Base-by-base conservation (phyloP, 2,329 filamentous ascomycete species). In the Colletotrichum acutatum region DNA sequence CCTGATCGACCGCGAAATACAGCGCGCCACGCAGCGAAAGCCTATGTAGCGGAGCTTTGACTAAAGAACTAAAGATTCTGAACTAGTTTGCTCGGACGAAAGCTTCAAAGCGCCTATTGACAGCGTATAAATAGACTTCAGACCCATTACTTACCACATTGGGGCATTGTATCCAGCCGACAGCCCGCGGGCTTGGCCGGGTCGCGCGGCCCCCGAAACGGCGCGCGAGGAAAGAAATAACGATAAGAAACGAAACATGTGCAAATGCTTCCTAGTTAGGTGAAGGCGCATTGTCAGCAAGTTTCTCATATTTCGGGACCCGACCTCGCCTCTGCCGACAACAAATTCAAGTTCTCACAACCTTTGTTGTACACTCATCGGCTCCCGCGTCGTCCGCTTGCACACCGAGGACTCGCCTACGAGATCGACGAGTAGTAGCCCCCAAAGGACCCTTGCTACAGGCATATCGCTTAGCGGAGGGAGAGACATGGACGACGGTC, bases 401-500 rank as follows among this genome's bases (percentile, higher is more conserved):
- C 28, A 19, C 16, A 28, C 16, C 24, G 16, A 56, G 7, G 5
- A 53, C 28, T 24, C 52, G 46, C 58, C 28, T 46, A 30, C 19
- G 28, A 28, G n/a, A 9, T 32, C 16, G 28, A 56, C 30, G 49
- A 28, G 19, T 49, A 1, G n/a, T 46, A 26, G 37, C 16, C 32
- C 0, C 16, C 24, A 19, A 19, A 42, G 1, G 26, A 22, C 62
- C 46, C 46, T 34, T 49, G 42, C 22, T 24, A 32, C 24, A n/a
- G 32, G n/a, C 57, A n/a, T 42, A 32, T 42, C 22, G 42, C 65
- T 42, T 60, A 54, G 11, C 24, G 9, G 12, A 28, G 14, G 42
- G 12, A 22, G 42, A 49, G 42, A 49, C 4, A 75, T 75, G 74
- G 74, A 75, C 14, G 74, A 74, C n/a, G 62, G 61, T 32, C 64